Evolutionary conservation across 306 rosid genomes (phyloP).

Genomic region (Begonia masoniana): DNA sequence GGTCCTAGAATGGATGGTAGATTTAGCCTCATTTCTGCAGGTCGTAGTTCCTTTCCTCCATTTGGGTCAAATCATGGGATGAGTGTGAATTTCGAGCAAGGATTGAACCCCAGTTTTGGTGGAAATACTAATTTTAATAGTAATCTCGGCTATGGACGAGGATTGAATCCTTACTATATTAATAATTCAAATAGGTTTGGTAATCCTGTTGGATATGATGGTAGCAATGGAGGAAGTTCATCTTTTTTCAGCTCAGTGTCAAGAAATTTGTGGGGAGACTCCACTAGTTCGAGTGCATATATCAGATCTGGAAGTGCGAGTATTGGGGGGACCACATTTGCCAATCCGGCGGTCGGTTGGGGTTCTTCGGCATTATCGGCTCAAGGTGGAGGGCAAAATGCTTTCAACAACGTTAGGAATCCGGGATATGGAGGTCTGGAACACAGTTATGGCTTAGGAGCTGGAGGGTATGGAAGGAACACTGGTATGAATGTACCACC

Average conservation of each 20-base stretch:
- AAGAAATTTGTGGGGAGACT: constrained; percentile 80
- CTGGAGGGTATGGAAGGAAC: constrained; percentile 74
- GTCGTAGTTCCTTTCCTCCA: constrained; percentile 69
- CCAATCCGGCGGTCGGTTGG: constrained; percentile 77
- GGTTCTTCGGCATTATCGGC: constrained; percentile 47
- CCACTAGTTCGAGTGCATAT: constrained; percentile 55
- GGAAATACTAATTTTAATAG: constrained; percentile 57
- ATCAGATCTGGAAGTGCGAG: constrained; percentile 57
- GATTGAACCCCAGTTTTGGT: constrained; percentile 69
- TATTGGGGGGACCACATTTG: constrained; percentile 51
- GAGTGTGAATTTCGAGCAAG: constrained; percentile 69
- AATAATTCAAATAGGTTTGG: constrained; percentile 64
- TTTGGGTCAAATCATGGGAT: constrained; percentile 79
- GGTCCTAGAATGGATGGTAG: constrained; percentile 72
- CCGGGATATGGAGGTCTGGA: constrained; percentile 65
- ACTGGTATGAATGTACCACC: constrained; percentile 24
- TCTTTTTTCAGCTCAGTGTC: constrained; percentile 69
- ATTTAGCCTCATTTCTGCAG: constrained; percentile 70
- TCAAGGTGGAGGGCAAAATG: constrained; percentile 52
- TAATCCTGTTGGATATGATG: constrained; percentile 47
- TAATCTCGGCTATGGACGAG: constrained; percentile 68
- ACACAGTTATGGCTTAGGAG: constrained; percentile 53
- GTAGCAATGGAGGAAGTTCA: constrained; percentile 55
- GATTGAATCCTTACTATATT: constrained; percentile 57
- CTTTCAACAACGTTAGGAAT: constrained; percentile 43